A percentile compares a stretch with the other conserved stretches of the same genome.
Conservation (phyloP, 176 grass and related monocot species). For the Saccharum spontaneum region DNA sequence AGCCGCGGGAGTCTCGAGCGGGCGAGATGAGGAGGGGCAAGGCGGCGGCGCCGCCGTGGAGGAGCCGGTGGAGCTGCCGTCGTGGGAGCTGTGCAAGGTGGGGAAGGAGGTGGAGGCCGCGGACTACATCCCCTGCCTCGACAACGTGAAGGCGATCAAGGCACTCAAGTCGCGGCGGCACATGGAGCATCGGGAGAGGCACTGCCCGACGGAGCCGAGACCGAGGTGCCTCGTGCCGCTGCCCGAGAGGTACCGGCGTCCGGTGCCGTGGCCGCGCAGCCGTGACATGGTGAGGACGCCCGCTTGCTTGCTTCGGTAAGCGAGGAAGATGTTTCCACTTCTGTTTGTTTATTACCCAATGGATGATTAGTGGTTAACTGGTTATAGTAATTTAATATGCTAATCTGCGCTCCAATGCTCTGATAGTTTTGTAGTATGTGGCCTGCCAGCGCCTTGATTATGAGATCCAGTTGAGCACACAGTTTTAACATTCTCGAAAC, state of each 20-base stretch:
- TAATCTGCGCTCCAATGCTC: not conserved
- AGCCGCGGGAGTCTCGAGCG: not conserved
- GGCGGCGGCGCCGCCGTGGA: slow-evolving; percentile 9
- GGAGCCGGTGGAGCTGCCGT: slow-evolving; percentile 38
- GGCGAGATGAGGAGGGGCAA: not conserved
- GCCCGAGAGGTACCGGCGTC: slow-evolving; percentile 54
- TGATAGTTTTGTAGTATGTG: not conserved
- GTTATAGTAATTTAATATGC: slow-evolving; percentile 4
- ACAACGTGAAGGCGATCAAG: slow-evolving; percentile 80
- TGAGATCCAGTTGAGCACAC: not conserved
- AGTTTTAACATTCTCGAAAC: not conserved
- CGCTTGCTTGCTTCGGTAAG: slow-evolving; percentile 58
- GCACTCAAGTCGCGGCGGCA: slow-evolving; percentile 62
- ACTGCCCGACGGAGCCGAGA: slow-evolving; percentile 62
- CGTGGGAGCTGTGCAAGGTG: slow-evolving; percentile 64
- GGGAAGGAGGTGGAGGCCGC: slow-evolving; percentile 60
- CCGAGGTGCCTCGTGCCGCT: slow-evolving; percentile 76
- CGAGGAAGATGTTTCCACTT: slow-evolving; percentile 15
- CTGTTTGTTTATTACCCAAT: slow-evolving; percentile 25
- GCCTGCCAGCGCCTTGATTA: not conserved
- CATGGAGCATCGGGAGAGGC: slow-evolving; percentile 95
- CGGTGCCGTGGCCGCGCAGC: slow-evolving; percentile 82
- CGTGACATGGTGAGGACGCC: slow-evolving; percentile 93
- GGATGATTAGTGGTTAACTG: not conserved
- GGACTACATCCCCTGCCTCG: slow-evolving; percentile 91